A percentile compares a stretch with the other conserved stretches of the same genome.
These are phyloP conservation scores for Calycina herbarum DNA, from an alignment of 2,329 filamentous ascomycete genomes.

Conservation along the genomic window DNA sequence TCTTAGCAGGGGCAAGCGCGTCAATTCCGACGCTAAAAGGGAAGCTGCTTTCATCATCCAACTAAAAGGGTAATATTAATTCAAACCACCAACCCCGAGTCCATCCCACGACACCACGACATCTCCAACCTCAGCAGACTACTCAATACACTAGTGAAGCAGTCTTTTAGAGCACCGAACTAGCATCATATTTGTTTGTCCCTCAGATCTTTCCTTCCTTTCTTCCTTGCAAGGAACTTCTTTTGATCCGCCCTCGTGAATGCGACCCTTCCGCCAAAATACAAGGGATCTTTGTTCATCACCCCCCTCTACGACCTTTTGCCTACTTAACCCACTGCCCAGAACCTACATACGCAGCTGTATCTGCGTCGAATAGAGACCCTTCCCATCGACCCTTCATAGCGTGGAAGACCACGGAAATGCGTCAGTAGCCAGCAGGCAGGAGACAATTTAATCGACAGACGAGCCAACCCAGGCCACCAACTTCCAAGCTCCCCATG, in stretches of 20 bases:
- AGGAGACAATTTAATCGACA: background rate
- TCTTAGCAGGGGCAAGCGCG: background rate
- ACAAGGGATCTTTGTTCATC: background rate
- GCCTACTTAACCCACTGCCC: background rate
- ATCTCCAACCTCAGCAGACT: background rate
- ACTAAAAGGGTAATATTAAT: background rate
- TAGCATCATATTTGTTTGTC: background rate
- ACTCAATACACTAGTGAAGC: background rate
- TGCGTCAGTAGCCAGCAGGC: background rate
- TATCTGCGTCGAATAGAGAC: background rate
- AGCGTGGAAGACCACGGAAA: background rate
- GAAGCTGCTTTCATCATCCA: conserved; percentile 1
- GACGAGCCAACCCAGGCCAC: background rate
- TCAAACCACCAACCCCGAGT: background rate
- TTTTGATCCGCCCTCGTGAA: background rate
- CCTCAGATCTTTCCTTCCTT: background rate
- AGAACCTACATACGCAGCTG: background rate
- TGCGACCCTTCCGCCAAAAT: background rate
- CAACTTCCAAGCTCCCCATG: conserved; percentile 1
- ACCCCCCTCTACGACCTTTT: background rate
- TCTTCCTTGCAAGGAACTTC: background rate
- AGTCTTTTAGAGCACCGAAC: background rate
- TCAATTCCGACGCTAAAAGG: conserved; percentile 1
- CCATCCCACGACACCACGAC: background rate
- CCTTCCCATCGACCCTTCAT: background rate